Conservation (phyloP, 805 yeast species). For the Wickerhamiella azymoides region DNA sequence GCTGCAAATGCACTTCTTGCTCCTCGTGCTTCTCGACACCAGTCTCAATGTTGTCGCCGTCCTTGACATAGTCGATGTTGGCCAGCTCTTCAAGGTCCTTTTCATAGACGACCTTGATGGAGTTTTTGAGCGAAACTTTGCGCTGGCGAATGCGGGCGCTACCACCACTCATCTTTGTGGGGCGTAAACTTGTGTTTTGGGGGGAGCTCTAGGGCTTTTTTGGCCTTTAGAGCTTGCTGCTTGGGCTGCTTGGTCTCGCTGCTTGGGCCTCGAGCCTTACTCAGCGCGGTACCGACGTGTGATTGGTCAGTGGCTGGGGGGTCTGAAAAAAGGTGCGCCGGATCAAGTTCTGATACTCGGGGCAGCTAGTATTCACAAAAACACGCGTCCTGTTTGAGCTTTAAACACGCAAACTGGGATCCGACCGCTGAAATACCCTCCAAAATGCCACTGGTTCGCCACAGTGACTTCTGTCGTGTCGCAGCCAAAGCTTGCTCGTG, state of each 20-base stretch:
- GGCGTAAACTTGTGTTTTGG: background rate
- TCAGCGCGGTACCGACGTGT: background rate
- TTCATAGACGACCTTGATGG: slow-evolving; percentile 62
- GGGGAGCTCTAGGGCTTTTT: background rate
- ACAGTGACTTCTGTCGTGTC: background rate
- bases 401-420: background rate
- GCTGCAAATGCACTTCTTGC: slow-evolving; percentile 89
- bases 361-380: background rate
- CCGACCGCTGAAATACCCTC: background rate
- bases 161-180: background rate
- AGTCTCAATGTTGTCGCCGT: slow-evolving; percentile 78
- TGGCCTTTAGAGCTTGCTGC: background rate
- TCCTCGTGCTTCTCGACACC: slow-evolving; percentile 98
- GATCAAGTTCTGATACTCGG: background rate
- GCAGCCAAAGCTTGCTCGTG: background rate
- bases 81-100: slow-evolving; percentile 71
- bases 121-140: slow-evolving; percentile 84
- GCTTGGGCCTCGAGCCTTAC: background rate
- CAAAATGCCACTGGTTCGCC: background rate
- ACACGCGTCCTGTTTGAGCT: background rate
- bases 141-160: slow-evolving; percentile 47
- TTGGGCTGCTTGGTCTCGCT: background rate
- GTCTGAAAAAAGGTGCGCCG: background rate
- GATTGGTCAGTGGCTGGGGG: background rate
- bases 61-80: slow-evolving; percentile 59